Conservation (phyloP, 192 early-diverging fungal genomes). For the Phlyctochytrium planicorne region DNA sequence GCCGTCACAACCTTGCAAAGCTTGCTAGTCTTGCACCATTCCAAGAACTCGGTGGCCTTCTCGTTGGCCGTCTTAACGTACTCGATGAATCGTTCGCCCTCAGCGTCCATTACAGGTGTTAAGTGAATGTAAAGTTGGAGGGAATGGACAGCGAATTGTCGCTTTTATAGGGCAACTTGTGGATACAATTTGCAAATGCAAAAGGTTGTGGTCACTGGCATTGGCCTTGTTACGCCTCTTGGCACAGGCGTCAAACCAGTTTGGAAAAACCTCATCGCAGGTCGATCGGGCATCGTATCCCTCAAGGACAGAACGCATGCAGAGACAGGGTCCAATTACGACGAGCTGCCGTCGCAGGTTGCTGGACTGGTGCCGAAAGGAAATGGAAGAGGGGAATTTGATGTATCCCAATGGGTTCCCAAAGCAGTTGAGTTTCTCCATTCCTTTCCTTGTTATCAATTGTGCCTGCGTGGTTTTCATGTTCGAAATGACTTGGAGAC, state of each 20-base stretch:
- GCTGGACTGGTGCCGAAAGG: slow-evolving; percentile 66
- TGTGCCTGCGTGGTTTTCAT: slow-evolving; percentile 7
- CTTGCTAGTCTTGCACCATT: not conserved
- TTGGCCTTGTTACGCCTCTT: slow-evolving; percentile 90
- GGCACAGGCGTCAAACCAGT: slow-evolving; percentile 67
- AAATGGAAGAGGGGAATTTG: slow-evolving; percentile 59
- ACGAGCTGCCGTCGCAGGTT: slow-evolving; percentile 71
- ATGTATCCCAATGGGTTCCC: slow-evolving; percentile 70
- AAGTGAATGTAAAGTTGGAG: too few relatives aligned
- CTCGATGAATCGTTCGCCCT: not conserved
- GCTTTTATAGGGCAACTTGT: too few relatives aligned
- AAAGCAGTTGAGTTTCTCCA: slow-evolving; percentile 47
- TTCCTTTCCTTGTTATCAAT: not conserved
- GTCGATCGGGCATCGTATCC: slow-evolving; percentile 75
- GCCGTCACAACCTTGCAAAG: not conserved
- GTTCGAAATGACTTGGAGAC: too few relatives aligned
- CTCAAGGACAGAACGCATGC: slow-evolving; percentile 38
- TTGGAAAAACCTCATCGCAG: slow-evolving; percentile 73
- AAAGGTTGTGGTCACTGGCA: slow-evolving; percentile 95
- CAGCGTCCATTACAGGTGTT: too few relatives aligned
- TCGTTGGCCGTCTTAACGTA: not conserved
- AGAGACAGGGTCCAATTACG: slow-evolving; percentile 32
- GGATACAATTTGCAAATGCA: too few relatives aligned
- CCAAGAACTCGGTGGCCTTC: not conserved
- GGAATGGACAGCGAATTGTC: too few relatives aligned